Evolutionary conservation across 805 yeast genomes (phyloP), one percentile per base, ranked within the genome.

Genomic region (Saccharomyces paradoxus): DNA sequence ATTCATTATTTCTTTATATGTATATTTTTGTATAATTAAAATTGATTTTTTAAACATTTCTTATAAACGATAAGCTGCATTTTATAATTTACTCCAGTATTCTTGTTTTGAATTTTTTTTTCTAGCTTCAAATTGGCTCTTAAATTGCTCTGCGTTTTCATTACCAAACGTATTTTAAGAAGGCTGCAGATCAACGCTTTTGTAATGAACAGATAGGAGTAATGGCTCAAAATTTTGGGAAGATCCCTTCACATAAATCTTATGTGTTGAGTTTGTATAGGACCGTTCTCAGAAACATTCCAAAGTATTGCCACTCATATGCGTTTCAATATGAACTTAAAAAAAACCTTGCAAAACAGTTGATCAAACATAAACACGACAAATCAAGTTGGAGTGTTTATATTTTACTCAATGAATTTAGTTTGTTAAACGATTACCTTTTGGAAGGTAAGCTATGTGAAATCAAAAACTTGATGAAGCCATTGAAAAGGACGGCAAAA

Each of bases 201-300:
- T 9, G 48, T 37, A 50, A 41, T 51, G 47, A 14, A 27, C 28
- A 46, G 13, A 63, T 37, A 37, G 24, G 17, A 17, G n/a, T 2
- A 4, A 37, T 66, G 73, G 69, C 66, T 28, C 60, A 61, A 7
- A 71, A 68, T 53, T 73, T 73, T 58, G 61, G 63, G 14, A 44
- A 56, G 8, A 52, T 71, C 2, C 53, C 53, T 3, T 55, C 65
- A 2, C 77, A 73, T 50, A 64, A 57, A 49, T 32, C 37, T 5
- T 62, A 68, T 47, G 73, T 72, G 0, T 48, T 68, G 4, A 56
- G 55, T 10, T 56, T 72, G 21, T 72, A 70, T 52, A 60, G 73
- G 8, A 55, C 63, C n/a, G 58, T 68, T 3, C 50, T 71, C 29
- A 63, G 73, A 32, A 70, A 69, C 52, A 49, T 63, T 1, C 44